Evolutionary conservation across 176 grass and related monocot genomes (phyloP).

Genomic region (Carex scoparia): DNA sequence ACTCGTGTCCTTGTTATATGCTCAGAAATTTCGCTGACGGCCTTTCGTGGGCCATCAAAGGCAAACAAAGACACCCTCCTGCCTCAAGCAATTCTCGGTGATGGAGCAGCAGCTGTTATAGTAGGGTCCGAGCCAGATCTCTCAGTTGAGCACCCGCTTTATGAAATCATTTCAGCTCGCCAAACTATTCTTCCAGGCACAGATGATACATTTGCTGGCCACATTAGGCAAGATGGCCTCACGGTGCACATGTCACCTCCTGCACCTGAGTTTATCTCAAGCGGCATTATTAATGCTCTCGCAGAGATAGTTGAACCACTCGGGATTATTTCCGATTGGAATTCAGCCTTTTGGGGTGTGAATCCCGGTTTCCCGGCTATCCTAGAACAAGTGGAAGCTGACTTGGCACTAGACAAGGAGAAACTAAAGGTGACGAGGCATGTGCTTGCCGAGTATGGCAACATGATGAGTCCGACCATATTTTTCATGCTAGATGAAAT

Average conservation of each 20-base stretch:
- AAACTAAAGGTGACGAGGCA: conserved; percentile 7
- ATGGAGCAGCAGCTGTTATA: conserved; percentile 3
- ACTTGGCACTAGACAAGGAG: background rate
- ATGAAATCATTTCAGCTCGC: background rate
- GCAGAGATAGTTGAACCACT: background rate
- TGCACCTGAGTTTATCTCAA: background rate
- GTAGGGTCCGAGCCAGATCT: conserved; percentile 8
- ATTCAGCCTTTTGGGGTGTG: conserved; percentile 9
- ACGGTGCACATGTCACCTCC: background rate
- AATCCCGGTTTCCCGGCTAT: background rate
- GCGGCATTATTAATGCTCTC: background rate
- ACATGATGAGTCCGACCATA: conserved; percentile 3
- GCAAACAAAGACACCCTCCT: background rate
- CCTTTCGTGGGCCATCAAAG: background rate
- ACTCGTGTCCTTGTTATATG: conserved; percentile 12
- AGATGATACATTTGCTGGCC: background rate
- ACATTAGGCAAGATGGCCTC: conserved; percentile 1
- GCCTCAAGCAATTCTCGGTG: background rate
- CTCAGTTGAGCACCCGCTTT: background rate
- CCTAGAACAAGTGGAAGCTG: background rate
- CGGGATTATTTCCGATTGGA: background rate
- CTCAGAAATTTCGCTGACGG: background rate
- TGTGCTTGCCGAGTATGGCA: background rate
- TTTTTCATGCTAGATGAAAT: conserved; percentile 9
- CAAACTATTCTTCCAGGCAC: conserved; percentile 3